Conservation (phyloP, 2,329 filamentous ascomycete species). For the Sclerotinia minor region DNA sequence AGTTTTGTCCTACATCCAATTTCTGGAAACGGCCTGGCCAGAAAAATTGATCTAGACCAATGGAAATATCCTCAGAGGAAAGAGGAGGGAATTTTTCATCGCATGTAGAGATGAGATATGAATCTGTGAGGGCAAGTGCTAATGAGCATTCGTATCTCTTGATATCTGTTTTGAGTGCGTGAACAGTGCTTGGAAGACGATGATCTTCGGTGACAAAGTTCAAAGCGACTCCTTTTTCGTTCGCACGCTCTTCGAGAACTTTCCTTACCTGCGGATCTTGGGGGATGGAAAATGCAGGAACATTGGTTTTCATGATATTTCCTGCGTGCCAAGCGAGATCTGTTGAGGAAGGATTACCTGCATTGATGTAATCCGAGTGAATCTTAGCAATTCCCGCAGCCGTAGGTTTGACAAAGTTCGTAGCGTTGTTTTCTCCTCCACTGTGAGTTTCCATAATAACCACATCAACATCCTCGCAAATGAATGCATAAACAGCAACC, state of each 20-base stretch:
- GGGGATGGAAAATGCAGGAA: constrained; percentile 57
- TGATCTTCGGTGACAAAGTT: constrained; percentile 31
- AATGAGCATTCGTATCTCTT: constrained; percentile 57
- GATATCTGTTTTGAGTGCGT: constrained; percentile 50
- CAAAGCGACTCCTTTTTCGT: constrained; percentile 49
- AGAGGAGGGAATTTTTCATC: constrained; percentile 43
- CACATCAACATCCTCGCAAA: constrained; percentile 59
- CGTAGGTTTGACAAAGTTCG: constrained; percentile 58
- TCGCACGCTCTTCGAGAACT: constrained; percentile 53
- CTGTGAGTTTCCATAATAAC: constrained; percentile 66
- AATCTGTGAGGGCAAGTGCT: constrained; percentile 50
- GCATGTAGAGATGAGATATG: constrained; percentile 46
- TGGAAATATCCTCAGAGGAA: constrained; percentile 56
- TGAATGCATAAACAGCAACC: constrained; percentile 64
- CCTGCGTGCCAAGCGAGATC: constrained; percentile 73
- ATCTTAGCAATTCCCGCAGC: constrained; percentile 62
- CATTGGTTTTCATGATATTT: constrained; percentile 64
- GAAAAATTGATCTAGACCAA: constrained; percentile 69
- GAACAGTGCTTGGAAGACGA: constrained; percentile 24
- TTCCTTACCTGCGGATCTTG: constrained; percentile 50
- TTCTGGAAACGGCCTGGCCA: constrained; percentile 77
- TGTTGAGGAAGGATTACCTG: constrained; percentile 59
- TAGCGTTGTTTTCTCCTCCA: constrained; percentile 66
- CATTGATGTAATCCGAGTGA: constrained; percentile 64
- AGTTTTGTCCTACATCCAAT: constrained; percentile 48